Percentiles rank a stretch among this genome's conserved stretches.
Conservation (phyloP, 306 rosid species). For the Pachyrhizus erosus region DNA sequence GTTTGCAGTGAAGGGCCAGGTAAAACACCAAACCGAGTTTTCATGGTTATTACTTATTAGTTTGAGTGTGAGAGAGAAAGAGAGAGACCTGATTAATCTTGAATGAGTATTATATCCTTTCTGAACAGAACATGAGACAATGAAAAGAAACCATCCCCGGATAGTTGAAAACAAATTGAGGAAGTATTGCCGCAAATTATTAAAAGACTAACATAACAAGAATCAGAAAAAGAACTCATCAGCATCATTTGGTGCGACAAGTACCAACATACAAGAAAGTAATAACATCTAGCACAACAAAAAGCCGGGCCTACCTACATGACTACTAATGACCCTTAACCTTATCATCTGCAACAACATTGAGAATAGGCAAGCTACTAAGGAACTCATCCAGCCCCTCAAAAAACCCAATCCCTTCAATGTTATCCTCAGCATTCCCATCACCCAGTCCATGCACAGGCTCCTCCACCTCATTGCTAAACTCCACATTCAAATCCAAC, state of each 20-base stretch:
- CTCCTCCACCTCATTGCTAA: conserved; percentile 93
- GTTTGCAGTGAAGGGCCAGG: not conserved
- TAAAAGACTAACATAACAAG: conserved; percentile 28
- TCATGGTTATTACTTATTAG: not conserved
- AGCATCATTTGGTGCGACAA: conserved; percentile 29
- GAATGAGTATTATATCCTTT: conserved; percentile 33
- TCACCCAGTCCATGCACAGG: conserved; percentile 46
- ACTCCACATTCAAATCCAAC: conserved; percentile 97
- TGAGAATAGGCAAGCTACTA: conserved; percentile 86
- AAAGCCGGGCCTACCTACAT: conserved; percentile 40
- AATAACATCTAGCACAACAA: conserved; percentile 54
- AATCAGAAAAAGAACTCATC: conserved; percentile 28
- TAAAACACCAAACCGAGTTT: not conserved
- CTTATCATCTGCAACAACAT: conserved; percentile 86
- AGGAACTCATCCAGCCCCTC: conserved; percentile 98
- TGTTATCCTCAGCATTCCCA: conserved; percentile 75
- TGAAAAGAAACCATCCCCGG: not conserved
- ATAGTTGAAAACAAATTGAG: conserved; percentile 27
- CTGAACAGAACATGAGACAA: conserved; percentile 17
- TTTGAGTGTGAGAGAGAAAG: not conserved
- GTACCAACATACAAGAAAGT: conserved; percentile 29
- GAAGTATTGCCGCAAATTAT: conserved; percentile 41
- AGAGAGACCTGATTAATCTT: not conserved
- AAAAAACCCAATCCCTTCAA: conserved; percentile 86
- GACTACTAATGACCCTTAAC: conserved; percentile 73